Percentiles rank a stretch among this genome's conserved stretches.
These are phyloP conservation scores for Urtica urens DNA, from an alignment of 306 rosid species.

Conservation along the genomic window DNA sequence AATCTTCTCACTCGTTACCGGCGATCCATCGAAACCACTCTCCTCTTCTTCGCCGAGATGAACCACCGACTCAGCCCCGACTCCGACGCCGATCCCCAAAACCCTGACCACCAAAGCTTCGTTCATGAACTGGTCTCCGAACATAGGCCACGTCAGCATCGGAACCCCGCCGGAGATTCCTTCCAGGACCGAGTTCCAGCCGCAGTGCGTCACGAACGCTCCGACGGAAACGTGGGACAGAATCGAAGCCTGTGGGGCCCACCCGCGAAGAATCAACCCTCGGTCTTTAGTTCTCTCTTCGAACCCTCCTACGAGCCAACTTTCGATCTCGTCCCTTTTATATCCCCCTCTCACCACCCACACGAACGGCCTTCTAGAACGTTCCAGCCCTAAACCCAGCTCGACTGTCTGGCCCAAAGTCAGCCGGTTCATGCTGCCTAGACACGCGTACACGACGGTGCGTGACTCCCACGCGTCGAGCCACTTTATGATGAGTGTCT, in stretches of 20 bases:
- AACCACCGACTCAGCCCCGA: conserved; percentile 21
- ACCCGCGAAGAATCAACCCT: conserved; percentile 34
- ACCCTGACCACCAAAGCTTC: conserved; percentile 12
- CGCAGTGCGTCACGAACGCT: conserved; percentile 31
- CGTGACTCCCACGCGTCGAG: conserved; percentile 9
- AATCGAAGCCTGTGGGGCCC: conserved; percentile 49
- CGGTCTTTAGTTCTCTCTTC: conserved; percentile 27
- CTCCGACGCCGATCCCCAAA: conserved; percentile 2
- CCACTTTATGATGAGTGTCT: conserved; percentile 9
- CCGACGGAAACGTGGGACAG: conserved; percentile 32
- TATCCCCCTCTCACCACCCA: conserved; percentile 8
- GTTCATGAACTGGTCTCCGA: conserved; percentile 36
- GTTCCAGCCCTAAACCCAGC: conserved; percentile 26
- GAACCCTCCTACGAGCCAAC: conserved; percentile 20
- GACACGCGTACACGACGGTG: conserved; percentile 24
- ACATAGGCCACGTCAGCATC: conserved; percentile 54
- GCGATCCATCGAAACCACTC: conserved; percentile 10
- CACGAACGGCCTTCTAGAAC: conserved; percentile 14
- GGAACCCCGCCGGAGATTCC: conserved; percentile 41
- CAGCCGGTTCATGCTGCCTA: conserved; percentile 13
- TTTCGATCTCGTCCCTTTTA: conserved; percentile 6
- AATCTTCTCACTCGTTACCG: conserved; percentile 26
- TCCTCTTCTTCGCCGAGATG: conserved; percentile 32
- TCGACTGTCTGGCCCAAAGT: conserved; percentile 13
- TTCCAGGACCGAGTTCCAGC: conserved; percentile 50